Base-by-base conservation (phyloP, 257 asterid species). In the Paulownia fortunei region DNA sequence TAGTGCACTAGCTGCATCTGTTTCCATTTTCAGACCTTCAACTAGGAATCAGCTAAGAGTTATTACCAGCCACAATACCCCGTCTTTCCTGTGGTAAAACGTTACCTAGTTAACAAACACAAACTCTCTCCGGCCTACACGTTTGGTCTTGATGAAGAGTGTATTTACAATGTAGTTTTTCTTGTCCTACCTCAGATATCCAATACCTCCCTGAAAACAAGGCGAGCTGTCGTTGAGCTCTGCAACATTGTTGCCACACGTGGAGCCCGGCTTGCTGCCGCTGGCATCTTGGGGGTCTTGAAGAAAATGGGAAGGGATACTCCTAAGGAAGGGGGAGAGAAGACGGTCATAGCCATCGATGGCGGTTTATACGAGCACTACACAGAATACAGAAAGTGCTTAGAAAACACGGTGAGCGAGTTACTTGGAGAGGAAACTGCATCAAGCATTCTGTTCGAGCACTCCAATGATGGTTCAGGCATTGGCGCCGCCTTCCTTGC, bases 401-500 rank as follows among this genome's bases (percentile, higher is more conserved):
- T 91, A 64, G 91, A 94, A 84, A 85, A 76, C 82, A 85, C 93
- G 3, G 47, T 92, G 83, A 21, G 23, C 3, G 96, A 91, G 76
- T 34, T 94, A 66, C 81, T 94, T 6, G 95, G 93, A n/a, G 91
- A 81, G 15, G 89, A 70, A 34, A 21, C 67, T 24, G 59, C 85
- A 1, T 34, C 88, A 2, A 69, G 68, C 79, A 74, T 94, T 39
- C 61, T 72, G 32, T 80, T 94, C 42, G 92, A 84, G 89, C 98
- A 88, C 69, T 92, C 96, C 3, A 89, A 77, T 1, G 98, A 94
- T 49, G 98, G 98, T 7, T 92, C 98, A 2, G 98, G 98, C 70
- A 89, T 92, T 10, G 98, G 98, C 1, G 98, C 98, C 4, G 94
- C 97, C 6, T 95, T 92, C 18, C 88, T 94, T 15, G 98, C 98